Conservation (phyloP, 1,284 basidiomycete genomes). For the Apiotrichum veenhuisii region DNA sequence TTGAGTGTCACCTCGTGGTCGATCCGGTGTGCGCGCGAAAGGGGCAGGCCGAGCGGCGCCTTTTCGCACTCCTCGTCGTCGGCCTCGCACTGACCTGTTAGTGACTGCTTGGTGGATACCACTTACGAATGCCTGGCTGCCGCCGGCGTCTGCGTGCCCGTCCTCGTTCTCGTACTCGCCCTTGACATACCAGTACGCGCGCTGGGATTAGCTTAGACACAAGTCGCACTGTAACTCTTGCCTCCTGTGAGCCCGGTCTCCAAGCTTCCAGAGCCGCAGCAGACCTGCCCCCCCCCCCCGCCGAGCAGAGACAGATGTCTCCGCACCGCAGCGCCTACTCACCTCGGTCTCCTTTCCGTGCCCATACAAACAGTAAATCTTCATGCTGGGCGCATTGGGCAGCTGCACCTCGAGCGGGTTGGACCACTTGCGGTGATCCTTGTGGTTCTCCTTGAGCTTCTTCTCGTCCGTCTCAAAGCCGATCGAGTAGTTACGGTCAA, state of each 20-base stretch:
- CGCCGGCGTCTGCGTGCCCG: conserved; percentile 53
- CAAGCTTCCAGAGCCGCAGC: too few species aligned
- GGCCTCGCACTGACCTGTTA: conserved; percentile 46
- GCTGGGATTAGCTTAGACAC: conserved; percentile 26
- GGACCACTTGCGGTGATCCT: conserved; percentile 55
- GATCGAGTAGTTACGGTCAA: conserved; percentile 84
- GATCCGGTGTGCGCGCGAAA: conserved; percentile 69
- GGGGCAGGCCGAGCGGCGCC: conserved; percentile 58
- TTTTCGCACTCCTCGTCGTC: conserved; percentile 51
- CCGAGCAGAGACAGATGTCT: too few species aligned
- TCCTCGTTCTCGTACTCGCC: conserved; percentile 68
- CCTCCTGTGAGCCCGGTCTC: too few species aligned
- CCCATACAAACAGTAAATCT: conserved; percentile 90
- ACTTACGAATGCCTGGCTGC: conserved; percentile 37
- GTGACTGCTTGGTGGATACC: not conserved
- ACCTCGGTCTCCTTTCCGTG: conserved; percentile 96
- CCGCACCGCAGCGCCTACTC: conserved; percentile 28
- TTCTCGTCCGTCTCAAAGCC: conserved; percentile 79
- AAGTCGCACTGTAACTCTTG: not conserved
- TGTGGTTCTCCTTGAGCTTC: conserved; percentile 62
- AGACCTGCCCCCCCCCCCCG: too few species aligned
- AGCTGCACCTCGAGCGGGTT: conserved; percentile 48
- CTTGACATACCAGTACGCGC: conserved; percentile 62
- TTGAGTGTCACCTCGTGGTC: conserved; percentile 75
- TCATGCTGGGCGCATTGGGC: conserved; percentile 89